phyloP scores from a whole-genome alignment of 257 asterid genomes.

The Primulina huaijiensis region DNA sequence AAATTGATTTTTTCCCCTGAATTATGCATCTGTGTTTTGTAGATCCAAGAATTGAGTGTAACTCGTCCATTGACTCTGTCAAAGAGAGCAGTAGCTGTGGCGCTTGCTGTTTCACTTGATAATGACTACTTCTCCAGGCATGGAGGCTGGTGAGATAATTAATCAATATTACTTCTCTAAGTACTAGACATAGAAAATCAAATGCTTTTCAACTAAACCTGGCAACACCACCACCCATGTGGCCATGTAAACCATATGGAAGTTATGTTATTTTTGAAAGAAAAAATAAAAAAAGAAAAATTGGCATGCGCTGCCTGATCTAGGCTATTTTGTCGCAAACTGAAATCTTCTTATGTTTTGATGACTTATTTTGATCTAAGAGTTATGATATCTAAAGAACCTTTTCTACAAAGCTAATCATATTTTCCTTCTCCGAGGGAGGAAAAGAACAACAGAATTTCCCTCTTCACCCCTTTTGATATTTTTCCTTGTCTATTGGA shows the following conservation, averaged over 20 bases:
- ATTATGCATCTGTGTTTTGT: conserved; percentile 24
- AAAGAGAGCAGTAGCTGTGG: conserved; percentile 88
- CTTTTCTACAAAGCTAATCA: neutral
- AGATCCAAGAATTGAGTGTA: conserved; percentile 74
- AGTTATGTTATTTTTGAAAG: too few species aligned
- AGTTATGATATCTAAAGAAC: neutral
- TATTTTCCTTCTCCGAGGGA: neutral
- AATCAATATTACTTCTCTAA: neutral
- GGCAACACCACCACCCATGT: too few species aligned
- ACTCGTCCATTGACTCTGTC: conserved; percentile 68
- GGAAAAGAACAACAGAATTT: too few species aligned
- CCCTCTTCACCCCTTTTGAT: neutral
- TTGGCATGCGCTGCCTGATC: neutral
- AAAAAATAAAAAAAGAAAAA: too few species aligned
- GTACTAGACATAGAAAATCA: neutral
- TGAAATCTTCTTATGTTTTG: neutral
- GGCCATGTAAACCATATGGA: neutral
- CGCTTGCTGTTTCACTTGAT: conserved; percentile 87
- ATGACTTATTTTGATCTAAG: neutral
- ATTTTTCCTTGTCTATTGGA: too few species aligned
- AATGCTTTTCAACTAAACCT: too few species aligned
- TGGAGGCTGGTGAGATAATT: conserved; percentile 78
- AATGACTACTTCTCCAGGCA: conserved; percentile 92
- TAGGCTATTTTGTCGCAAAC: neutral
- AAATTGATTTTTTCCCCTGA: conserved; percentile 21